These are phyloP conservation scores for Mallotus repandus DNA, from an alignment of 441 rosid genomes.

Conservation along the genomic window DNA sequence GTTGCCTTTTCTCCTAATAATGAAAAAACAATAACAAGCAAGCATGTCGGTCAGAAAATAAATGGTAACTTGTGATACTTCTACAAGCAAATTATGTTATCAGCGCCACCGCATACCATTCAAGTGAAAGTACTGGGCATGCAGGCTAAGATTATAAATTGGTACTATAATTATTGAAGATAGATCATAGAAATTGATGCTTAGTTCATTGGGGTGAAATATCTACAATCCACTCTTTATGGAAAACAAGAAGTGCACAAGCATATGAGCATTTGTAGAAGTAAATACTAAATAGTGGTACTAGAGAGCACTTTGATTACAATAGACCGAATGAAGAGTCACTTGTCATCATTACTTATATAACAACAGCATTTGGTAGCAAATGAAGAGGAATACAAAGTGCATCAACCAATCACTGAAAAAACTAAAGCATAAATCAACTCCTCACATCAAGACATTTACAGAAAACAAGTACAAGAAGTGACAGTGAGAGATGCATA, in stretches of 20 bases:
- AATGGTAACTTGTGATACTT: conserved; percentile 1
- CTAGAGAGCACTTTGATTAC: neutral
- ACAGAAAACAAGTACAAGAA: conserved; percentile 11
- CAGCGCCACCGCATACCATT: neutral
- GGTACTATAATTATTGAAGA: neutral
- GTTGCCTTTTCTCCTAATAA: conserved; percentile 88
- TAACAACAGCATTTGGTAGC: neutral
- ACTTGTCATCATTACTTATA: neutral
- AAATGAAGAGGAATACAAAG: neutral
- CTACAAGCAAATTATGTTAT: conserved; percentile 4
- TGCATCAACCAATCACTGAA: neutral
- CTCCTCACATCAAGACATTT: conserved; percentile 3
- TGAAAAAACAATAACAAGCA: conserved; percentile 10
- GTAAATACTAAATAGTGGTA: neutral
- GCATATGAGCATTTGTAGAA: neutral
- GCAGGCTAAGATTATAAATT: conserved; percentile 1
- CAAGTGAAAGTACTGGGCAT: neutral
- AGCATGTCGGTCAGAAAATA: neutral
- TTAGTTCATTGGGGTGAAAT: neutral
- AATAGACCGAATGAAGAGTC: neutral
- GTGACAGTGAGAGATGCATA: conserved; percentile 19
- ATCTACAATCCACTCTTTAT: neutral
- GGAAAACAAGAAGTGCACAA: neutral
- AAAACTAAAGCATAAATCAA: neutral
- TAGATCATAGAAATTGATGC: neutral